Percentiles rank a stretch among this genome's conserved stretches.
These are phyloP conservation scores for Irpex sp. DNA, from an alignment of 1,284 basidiomycete genomes.

Conservation along the genomic window DNA sequence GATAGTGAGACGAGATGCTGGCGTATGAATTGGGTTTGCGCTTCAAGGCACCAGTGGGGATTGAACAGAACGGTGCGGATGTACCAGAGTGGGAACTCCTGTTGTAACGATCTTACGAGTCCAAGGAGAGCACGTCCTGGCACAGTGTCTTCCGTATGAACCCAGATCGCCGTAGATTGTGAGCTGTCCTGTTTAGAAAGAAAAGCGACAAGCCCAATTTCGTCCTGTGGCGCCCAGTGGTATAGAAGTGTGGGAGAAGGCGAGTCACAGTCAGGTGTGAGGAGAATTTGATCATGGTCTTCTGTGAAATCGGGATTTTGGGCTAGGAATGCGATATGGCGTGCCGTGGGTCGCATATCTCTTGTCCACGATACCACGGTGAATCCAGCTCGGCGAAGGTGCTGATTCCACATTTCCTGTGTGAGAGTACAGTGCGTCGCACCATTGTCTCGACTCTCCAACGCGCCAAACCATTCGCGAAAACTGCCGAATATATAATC, in stretches of 20 bases:
- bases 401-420: slow-evolving; percentile 7
- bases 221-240: slow-evolving; percentile 10
- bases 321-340: slow-evolving; percentile 7
- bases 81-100: slow-evolving; percentile 17
- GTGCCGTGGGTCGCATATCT: neutral
- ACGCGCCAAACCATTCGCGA: slow-evolving; percentile 16
- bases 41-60: slow-evolving; percentile 2
- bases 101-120: slow-evolving; percentile 15
- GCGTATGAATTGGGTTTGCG: slow-evolving; percentile 5
- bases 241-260: slow-evolving; percentile 1
- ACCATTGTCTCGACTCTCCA: slow-evolving; percentile 5
- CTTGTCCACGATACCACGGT: neutral
- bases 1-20: slow-evolving; percentile 7
- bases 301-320: neutral
- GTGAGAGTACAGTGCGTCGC: slow-evolving; percentile 15
- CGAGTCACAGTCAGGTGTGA: neutral
- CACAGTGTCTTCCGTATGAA: slow-evolving; percentile 8
- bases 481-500: slow-evolving; percentile 18
- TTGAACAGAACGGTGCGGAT: slow-evolving; percentile 15
- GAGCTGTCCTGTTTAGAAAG: slow-evolving; percentile 9
- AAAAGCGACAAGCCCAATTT: slow-evolving; percentile 11
- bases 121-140: slow-evolving; percentile 9
- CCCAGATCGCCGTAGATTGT: slow-evolving; percentile 9
- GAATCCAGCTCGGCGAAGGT: slow-evolving; percentile 6
- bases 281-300: neutral